Evolutionary conservation across 192 early-diverging fungal species (phyloP).

Genomic region (Coemansia sp.): DNA sequence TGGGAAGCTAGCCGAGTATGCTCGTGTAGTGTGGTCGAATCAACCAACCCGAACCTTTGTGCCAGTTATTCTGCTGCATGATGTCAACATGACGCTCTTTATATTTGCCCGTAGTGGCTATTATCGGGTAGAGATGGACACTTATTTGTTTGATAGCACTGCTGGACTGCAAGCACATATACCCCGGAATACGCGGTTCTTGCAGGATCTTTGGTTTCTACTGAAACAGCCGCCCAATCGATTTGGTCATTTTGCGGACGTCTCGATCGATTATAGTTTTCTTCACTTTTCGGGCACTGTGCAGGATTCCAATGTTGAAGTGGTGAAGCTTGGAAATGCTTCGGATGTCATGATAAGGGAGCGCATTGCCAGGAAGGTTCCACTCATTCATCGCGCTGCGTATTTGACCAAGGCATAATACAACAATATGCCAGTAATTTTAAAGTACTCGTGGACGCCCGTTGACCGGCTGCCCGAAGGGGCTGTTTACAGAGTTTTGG

Average conservation of each 20-base stretch:
- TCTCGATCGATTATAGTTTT: not conserved
- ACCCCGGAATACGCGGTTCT: not conserved
- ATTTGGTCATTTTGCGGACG: slow-evolving; percentile 5
- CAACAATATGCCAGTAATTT: too few species aligned
- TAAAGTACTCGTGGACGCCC: not conserved
- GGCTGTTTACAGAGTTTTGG: slow-evolving; percentile 13
- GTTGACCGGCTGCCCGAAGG: slow-evolving; percentile 10
- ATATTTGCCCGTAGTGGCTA: slow-evolving; percentile 3
- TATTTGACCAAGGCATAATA: not conserved
- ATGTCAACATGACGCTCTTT: not conserved
- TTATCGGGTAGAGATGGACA: not conserved
- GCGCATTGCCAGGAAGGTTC: not conserved
- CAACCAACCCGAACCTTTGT: slow-evolving; percentile 14
- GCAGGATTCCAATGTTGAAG: not conserved
- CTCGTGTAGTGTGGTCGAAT: not conserved
- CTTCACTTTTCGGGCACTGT: not conserved
- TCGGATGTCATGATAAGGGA: not conserved
- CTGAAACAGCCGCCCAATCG: not conserved
- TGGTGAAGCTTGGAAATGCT: not conserved
- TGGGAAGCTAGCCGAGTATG: slow-evolving; percentile 13
- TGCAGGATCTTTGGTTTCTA: slow-evolving; percentile 6
- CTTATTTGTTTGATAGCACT: too few species aligned
- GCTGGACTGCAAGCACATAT: not conserved
- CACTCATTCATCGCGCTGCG: not conserved
- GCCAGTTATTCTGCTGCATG: slow-evolving; percentile 9